phyloP scores from a whole-genome alignment of 768 basidiomycete genomes.

The Mycena sanguinolenta region DNA sequence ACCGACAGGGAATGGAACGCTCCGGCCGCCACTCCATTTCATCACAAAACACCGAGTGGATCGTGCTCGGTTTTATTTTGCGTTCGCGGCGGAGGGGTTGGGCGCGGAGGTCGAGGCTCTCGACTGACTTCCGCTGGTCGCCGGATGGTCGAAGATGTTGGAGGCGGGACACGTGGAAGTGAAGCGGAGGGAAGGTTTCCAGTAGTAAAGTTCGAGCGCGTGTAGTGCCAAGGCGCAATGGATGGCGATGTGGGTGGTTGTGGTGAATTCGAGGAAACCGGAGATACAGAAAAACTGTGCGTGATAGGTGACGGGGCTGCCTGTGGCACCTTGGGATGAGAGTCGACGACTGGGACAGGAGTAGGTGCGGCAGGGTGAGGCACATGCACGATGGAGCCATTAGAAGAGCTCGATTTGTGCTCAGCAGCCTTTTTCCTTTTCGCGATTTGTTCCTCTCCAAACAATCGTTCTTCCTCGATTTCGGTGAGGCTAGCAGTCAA shows the following conservation, averaged over 20 bases:
- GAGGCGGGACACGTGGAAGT: conserved; percentile 67
- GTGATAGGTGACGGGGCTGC: conserved; percentile 4
- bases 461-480: conserved; percentile 77
- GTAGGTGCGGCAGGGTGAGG: conserved; percentile 49
- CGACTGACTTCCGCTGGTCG: conserved; percentile 40
- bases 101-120: conserved; percentile 46
- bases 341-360: conserved; percentile 55
- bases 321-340: conserved; percentile 38
- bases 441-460: conserved; percentile 63
- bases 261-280: conserved; percentile 22
- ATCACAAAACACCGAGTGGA: conserved; percentile 57
- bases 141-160: conserved; percentile 56
- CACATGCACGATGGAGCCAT: conserved; percentile 36
- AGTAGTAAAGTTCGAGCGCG: conserved; percentile 62
- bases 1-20: too few relatives aligned
- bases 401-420: conserved; percentile 20
- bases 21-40: too few relatives aligned
- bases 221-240: conserved; percentile 70
- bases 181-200: conserved; percentile 53
- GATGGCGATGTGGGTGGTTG: conserved; percentile 32
- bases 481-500: conserved; percentile 65
- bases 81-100: conserved; percentile 34
- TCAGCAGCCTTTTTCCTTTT: conserved; percentile 39
- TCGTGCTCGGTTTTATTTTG: conserved; percentile 47
- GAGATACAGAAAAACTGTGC: conserved; percentile 32